Conservation (phyloP, 768 basidiomycete species). For the Dioszegia aurantiaca region DNA sequence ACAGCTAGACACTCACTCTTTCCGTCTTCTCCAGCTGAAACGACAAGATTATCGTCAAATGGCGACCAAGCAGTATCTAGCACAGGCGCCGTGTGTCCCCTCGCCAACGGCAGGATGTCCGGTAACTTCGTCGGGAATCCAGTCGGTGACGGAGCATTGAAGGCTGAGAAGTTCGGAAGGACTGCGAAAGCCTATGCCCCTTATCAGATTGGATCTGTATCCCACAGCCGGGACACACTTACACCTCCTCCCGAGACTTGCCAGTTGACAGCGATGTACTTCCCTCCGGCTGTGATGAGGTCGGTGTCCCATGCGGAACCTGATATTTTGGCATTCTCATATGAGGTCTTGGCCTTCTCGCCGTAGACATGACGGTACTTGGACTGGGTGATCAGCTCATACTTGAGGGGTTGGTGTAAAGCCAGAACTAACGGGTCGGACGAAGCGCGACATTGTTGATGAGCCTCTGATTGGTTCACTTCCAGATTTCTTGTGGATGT, state of each 20-base stretch:
- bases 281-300: slow-evolving; percentile 76
- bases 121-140: slow-evolving; percentile 74
- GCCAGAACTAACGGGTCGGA: slow-evolving; percentile 57
- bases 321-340: slow-evolving; percentile 63
- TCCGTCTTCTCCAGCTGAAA: slow-evolving; percentile 90
- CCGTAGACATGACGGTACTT: slow-evolving; percentile 96
- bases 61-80: slow-evolving; percentile 97
- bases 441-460: slow-evolving; percentile 72
- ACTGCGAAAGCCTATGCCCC: slow-evolving; percentile 72
- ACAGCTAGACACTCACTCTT: slow-evolving; percentile 63
- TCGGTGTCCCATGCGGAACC: slow-evolving; percentile 97
- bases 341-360: slow-evolving; percentile 67
- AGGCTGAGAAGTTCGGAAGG: slow-evolving; percentile 62
- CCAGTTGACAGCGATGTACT: slow-evolving; percentile 92
- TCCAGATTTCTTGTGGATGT: too few species aligned
- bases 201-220: slow-evolving; percentile 2
- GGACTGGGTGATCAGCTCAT: slow-evolving; percentile 52
- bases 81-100: slow-evolving; percentile 60
- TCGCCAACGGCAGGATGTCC: slow-evolving; percentile 85
- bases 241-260: slow-evolving; percentile 56
- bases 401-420: background rate
- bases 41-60: slow-evolving; percentile 84
- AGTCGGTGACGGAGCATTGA: slow-evolving; percentile 63
- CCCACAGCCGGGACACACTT: slow-evolving; percentile 13
- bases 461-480: too few species aligned